Conservation (phyloP, 192 early-diverging fungal species). For the Spinellus fusiger region DNA sequence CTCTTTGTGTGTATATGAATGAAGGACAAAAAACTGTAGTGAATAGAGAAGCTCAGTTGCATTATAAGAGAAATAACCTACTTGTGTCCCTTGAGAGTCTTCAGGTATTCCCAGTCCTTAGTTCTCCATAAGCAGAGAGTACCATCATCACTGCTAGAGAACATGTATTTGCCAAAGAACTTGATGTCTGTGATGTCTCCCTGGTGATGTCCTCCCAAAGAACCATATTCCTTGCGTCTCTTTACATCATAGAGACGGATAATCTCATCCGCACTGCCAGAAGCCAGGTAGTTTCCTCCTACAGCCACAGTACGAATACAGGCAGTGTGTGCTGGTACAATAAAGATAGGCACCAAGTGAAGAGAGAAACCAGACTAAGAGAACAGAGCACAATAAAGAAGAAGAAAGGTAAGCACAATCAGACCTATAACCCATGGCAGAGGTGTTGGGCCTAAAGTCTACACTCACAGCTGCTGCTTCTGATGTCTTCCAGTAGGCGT, state of each 20-base stretch:
- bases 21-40: neutral
- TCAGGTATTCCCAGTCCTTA: constrained; percentile 96
- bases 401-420: too few species aligned
- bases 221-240: constrained; percentile 83
- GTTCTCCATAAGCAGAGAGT: constrained; percentile 83
- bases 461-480: constrained; percentile 11
- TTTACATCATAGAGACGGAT: constrained; percentile 86
- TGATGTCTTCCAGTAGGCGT: constrained; percentile 51
- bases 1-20: too few species aligned
- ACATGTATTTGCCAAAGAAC: constrained; percentile 81
- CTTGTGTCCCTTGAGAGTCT: constrained; percentile 77
- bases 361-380: constrained; percentile 6
- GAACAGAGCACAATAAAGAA: too few species aligned
- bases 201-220: constrained; percentile 79
- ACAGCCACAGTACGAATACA: constrained; percentile 85
- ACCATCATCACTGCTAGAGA: constrained; percentile 88
- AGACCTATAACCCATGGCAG: neutral
- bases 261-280: constrained; percentile 93
- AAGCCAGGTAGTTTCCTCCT: constrained; percentile 78
- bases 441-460: neutral
- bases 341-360: constrained; percentile 73
- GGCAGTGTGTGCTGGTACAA: constrained; percentile 91
- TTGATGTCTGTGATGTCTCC: constrained; percentile 85
- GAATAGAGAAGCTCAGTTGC: neutral
- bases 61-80: constrained; percentile 21